A percentile compares a stretch with the other conserved stretches of the same genome.
These are phyloP conservation scores for Penicillium janthinellum DNA, from an alignment of 2,329 filamentous ascomycete species.

Conservation along the genomic window DNA sequence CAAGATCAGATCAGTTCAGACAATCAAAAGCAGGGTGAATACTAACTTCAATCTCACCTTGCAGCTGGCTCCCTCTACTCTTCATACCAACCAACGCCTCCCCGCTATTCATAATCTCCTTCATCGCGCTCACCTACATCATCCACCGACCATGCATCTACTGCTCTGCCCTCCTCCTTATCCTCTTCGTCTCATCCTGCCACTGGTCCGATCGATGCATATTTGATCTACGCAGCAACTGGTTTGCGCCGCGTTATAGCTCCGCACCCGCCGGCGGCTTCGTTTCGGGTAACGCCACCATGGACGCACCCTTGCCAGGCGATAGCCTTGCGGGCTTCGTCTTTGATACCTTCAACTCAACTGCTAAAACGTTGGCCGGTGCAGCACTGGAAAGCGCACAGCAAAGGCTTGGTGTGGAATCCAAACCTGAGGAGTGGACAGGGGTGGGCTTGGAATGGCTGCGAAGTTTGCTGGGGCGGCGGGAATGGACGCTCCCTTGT, in stretches of 20 bases:
- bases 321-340: slow-evolving; percentile 42
- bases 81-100: slow-evolving; percentile 87
- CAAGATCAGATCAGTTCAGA: neutral
- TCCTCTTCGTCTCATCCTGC: slow-evolving; percentile 89
- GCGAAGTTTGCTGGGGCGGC: slow-evolving; percentile 74
- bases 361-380: slow-evolving; percentile 66
- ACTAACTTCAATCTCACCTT: slow-evolving; percentile 2
- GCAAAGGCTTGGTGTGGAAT: slow-evolving; percentile 41
- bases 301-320: slow-evolving; percentile 28
- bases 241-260: slow-evolving; percentile 79
- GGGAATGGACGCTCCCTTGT: slow-evolving; percentile 89
- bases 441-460: slow-evolving; percentile 84
- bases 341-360: slow-evolving; percentile 63
- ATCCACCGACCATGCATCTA: slow-evolving; percentile 96
- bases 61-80: slow-evolving; percentile 80
- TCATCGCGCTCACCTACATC: slow-evolving; percentile 92
- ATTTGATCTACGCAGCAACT: slow-evolving; percentile 88
- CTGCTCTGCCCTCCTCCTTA: slow-evolving; percentile 92
- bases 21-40: too few relatives aligned
- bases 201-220: slow-evolving; percentile 89
- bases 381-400: slow-evolving; percentile 66
- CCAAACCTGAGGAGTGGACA: slow-evolving; percentile 65
- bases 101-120: slow-evolving; percentile 81
- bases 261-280: slow-evolving; percentile 30
- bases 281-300: slow-evolving; percentile 18